phyloP scores from a whole-genome alignment of 768 basidiomycete species.

The Suillus alpinus region DNA sequence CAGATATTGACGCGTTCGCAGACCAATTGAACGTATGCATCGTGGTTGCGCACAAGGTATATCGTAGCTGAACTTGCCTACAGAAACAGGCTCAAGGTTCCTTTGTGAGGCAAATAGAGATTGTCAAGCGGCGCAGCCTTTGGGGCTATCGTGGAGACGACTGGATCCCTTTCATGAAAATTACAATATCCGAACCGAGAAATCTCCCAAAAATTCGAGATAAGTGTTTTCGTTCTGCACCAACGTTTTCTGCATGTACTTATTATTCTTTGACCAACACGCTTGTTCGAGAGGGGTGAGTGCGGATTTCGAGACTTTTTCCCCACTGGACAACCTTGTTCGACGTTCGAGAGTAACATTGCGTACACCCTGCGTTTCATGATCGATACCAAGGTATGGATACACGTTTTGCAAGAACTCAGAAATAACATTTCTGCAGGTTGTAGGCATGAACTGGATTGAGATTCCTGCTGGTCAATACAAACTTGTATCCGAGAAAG shows the following conservation, averaged over 20 bases:
- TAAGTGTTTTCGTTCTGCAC: slow-evolving; percentile 45
- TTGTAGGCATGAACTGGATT: slow-evolving; percentile 99
- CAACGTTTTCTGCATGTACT: slow-evolving; percentile 11
- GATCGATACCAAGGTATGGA: slow-evolving; percentile 90
- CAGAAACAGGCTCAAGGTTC: slow-evolving; percentile 29
- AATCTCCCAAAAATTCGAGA: slow-evolving; percentile 88
- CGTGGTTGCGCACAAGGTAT: neutral
- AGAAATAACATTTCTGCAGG: slow-evolving; percentile 39
- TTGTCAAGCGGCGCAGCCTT: slow-evolving; percentile 66
- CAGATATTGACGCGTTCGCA: slow-evolving; percentile 64
- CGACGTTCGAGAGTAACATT: slow-evolving; percentile 94
- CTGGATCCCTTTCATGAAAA: slow-evolving; percentile 76
- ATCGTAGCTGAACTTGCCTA: neutral
- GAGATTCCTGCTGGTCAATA: slow-evolving; percentile 87
- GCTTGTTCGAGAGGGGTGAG: slow-evolving; percentile 73
- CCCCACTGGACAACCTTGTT: slow-evolving; percentile 39
- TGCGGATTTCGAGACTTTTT: slow-evolving; percentile 64
- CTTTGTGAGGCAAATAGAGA: slow-evolving; percentile 51
- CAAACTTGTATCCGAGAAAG: slow-evolving; percentile 49
- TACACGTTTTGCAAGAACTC: neutral
- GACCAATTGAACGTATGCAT: slow-evolving; percentile 71
- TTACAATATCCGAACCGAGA: slow-evolving; percentile 72
- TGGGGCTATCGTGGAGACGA: slow-evolving; percentile 91
- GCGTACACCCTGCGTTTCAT: slow-evolving; percentile 90
- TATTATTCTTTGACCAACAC: slow-evolving; percentile 34